Evolutionary conservation across 2,329 filamentous ascomycete genomes (phyloP).

Genomic region (Aspergillus fumigatiaffinis): DNA sequence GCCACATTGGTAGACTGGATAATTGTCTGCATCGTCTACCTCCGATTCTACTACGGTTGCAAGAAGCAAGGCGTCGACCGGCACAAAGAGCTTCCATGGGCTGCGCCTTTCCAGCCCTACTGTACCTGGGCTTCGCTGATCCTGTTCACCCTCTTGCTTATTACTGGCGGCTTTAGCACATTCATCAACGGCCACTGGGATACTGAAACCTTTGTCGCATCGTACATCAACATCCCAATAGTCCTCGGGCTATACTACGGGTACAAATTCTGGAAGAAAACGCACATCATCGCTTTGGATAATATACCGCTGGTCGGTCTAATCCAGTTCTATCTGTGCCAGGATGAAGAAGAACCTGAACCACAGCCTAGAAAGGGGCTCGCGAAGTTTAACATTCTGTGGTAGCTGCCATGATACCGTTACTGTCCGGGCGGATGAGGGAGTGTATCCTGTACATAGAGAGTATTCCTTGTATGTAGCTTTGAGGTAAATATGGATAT

Average conservation of each 20-base stretch:
- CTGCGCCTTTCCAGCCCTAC: conserved; percentile 51
- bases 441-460: no score
- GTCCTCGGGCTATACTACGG: not conserved
- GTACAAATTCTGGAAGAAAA: not conserved
- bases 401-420: no score
- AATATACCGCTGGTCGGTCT: not conserved
- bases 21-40: conserved; percentile 52
- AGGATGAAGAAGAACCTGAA: not conserved
- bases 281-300: not conserved
- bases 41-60: conserved; percentile 49
- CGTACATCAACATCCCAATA: conserved; percentile 56
- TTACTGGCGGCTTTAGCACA: conserved; percentile 63
- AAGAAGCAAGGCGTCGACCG: conserved; percentile 35
- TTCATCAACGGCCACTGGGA: conserved; percentile 19
- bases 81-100: conserved; percentile 41
- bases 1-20: conserved; percentile 53
- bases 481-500: no score
- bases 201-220: conserved; percentile 59
- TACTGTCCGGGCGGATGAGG: no score
- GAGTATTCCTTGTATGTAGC: no score
- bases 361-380: not conserved
- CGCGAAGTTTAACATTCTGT: not conserved
- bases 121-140: conserved; percentile 54
- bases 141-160: conserved; percentile 54
- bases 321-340: not conserved